A percentile compares a stretch with the other conserved stretches of the same genome.
Conservation (phyloP, 106 monocot species). For the Dendrobium officinale region DNA sequence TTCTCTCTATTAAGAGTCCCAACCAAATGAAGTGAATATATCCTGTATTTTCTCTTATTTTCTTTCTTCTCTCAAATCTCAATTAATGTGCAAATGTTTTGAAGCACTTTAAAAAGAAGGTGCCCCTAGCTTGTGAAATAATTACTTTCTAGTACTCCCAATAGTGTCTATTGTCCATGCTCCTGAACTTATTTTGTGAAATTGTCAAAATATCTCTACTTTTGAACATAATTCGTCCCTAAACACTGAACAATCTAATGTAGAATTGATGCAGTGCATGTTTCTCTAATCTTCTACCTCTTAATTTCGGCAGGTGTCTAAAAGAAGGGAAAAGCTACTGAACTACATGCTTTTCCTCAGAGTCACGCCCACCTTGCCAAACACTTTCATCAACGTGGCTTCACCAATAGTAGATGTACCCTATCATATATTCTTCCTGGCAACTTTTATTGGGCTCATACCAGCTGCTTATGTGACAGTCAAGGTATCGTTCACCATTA, state of each 20-base stretch:
- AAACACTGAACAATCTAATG: not conserved
- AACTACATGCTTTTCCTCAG: conserved; percentile 98
- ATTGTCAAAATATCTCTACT: not conserved
- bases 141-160: not conserved
- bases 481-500: conserved; percentile 36
- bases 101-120: not conserved
- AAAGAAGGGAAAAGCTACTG: conserved; percentile 74
- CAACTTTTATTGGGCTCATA: conserved; percentile 77
- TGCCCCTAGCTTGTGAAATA: not conserved
- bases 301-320: conserved; percentile 58
- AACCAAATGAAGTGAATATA: too few relatives aligned
- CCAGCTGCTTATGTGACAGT: conserved; percentile 96
- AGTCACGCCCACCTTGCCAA: conserved; percentile 92
- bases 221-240: not conserved
- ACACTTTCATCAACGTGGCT: conserved; percentile 94
- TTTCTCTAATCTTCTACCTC: not conserved
- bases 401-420: conserved; percentile 94
- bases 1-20: too few relatives aligned
- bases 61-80: not conserved
- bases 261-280: not conserved
- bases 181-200: not conserved
- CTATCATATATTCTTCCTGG: conserved; percentile 70
- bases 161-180: not conserved
- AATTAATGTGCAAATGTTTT: not conserved
- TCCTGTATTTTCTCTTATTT: too few relatives aligned